A percentile compares a stretch with the other conserved stretches of the same genome.
phyloP scores from a whole-genome alignment of 202 grass and related monocot species.

The Brachypodium distachyon region DNA sequence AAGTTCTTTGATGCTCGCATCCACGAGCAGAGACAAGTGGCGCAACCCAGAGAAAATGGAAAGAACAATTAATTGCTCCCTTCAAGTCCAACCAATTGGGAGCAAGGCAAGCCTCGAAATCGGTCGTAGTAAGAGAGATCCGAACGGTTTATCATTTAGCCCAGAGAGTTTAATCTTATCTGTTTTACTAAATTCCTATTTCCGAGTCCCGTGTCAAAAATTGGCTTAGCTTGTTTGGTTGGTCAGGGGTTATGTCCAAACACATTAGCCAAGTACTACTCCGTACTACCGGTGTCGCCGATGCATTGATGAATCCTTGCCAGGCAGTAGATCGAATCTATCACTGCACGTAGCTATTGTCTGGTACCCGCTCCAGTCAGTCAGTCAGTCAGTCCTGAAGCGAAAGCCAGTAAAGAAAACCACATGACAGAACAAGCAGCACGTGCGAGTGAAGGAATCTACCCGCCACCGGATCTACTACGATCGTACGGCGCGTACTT shows the following conservation, averaged over 20 bases:
- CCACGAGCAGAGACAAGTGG: too few species aligned
- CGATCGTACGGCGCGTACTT: not conserved
- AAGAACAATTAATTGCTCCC: too few species aligned
- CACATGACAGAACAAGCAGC: not conserved
- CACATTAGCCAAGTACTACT: not conserved
- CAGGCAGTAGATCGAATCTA: not conserved
- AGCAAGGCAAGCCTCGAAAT: too few species aligned
- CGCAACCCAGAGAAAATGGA: too few species aligned
- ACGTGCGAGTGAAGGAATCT: not conserved
- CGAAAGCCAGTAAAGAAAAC: not conserved
- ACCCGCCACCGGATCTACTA: not conserved
- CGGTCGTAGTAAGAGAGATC: too few species aligned
- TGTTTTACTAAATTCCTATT: not conserved
- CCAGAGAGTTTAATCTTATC: not conserved
- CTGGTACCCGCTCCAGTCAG: not conserved
- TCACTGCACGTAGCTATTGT: too few species aligned
- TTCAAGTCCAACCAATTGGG: too few species aligned
- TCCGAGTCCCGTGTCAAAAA: too few species aligned
- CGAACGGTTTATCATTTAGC: too few species aligned
- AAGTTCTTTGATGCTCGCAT: too few species aligned
- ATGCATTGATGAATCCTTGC: not conserved
- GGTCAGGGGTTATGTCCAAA: not conserved
- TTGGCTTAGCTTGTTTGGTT: too few species aligned
- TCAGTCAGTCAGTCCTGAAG: not conserved
- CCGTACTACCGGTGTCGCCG: too few species aligned